Percentiles rank a stretch among this genome's conserved stretches.
phyloP scores from a whole-genome alignment of 1,284 basidiomycete species.

The Sanghuangporus weigelae region DNA sequence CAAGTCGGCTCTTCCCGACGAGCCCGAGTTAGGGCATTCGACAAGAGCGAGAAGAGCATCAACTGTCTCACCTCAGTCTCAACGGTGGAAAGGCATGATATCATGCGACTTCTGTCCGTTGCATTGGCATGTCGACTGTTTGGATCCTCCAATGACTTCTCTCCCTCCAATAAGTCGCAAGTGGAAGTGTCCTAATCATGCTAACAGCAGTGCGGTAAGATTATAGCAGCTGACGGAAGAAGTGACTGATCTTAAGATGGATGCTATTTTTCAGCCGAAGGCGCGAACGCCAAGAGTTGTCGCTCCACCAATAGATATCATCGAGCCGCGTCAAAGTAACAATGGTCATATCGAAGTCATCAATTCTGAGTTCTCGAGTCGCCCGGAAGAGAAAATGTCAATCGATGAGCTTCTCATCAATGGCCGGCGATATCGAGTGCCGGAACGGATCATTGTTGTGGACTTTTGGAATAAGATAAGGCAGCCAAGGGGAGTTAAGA shows the following conservation, averaged over 20 bases:
- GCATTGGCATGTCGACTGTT: conserved; percentile 97
- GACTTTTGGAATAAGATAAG: conserved; percentile 93
- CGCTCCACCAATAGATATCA: conserved; percentile 63
- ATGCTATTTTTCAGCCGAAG: conserved; percentile 49
- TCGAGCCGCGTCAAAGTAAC: conserved; percentile 67
- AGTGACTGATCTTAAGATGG: background rate
- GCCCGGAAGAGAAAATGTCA: conserved; percentile 39
- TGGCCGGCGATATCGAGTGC: conserved; percentile 87
- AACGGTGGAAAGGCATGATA: conserved; percentile 69
- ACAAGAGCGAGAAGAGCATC: conserved; percentile 46
- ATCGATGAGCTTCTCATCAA: conserved; percentile 78
- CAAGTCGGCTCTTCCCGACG: conserved; percentile 63
- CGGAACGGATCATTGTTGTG: conserved; percentile 85
- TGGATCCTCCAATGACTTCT: conserved; percentile 82
- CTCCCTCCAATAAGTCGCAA: conserved; percentile 88
- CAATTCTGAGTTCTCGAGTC: conserved; percentile 50
- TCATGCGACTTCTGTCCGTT: conserved; percentile 95
- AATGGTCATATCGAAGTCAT: conserved; percentile 92
- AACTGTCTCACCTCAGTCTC: conserved; percentile 28
- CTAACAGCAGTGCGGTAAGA: conserved; percentile 71
- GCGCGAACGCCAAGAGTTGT: conserved; percentile 71
- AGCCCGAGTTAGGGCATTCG: conserved; percentile 44
- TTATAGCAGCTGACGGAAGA: background rate
- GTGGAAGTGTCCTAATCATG: conserved; percentile 99
- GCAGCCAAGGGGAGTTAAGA: conserved; percentile 34